phyloP scores from a whole-genome alignment of 129 eudicot species.

The Lactuca saligna region DNA sequence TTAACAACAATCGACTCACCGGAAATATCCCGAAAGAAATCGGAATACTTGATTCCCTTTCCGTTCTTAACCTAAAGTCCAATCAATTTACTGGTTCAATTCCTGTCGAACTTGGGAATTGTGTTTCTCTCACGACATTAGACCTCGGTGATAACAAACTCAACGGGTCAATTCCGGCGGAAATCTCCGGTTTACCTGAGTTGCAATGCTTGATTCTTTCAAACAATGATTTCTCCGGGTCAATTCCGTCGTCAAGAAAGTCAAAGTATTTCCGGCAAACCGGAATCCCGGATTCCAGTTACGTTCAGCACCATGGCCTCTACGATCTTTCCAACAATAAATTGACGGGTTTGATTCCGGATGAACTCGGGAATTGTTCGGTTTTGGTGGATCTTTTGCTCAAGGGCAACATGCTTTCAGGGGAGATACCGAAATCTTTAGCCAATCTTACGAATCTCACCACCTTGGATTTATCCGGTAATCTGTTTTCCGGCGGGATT shows the following conservation, averaged over 20 bases:
- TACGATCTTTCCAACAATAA: constrained; percentile 60
- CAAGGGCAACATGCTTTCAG: constrained; percentile 50
- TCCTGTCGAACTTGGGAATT: constrained; percentile 52
- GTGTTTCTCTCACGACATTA: constrained; percentile 51
- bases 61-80: constrained; percentile 54
- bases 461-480: constrained; percentile 53
- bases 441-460: constrained; percentile 51
- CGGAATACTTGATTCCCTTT: constrained; percentile 46
- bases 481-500: constrained; percentile 46
- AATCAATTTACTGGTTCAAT: constrained; percentile 49
- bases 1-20: constrained; percentile 40
- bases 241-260: constrained; percentile 49
- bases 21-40: constrained; percentile 59
- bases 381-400: constrained; percentile 59
- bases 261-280: constrained; percentile 55
- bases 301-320: constrained; percentile 63
- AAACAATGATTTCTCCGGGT: constrained; percentile 52
- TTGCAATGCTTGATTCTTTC: constrained; percentile 66
- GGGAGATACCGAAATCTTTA: constrained; percentile 53
- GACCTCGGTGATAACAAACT: constrained; percentile 54
- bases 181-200: constrained; percentile 44
- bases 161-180: constrained; percentile 57
- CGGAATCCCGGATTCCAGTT: constrained; percentile 59
- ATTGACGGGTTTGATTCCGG: constrained; percentile 60
- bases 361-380: constrained; percentile 49